Evolutionary conservation across 805 yeast genomes (phyloP).

Genomic region (Pichia exigua): DNA sequence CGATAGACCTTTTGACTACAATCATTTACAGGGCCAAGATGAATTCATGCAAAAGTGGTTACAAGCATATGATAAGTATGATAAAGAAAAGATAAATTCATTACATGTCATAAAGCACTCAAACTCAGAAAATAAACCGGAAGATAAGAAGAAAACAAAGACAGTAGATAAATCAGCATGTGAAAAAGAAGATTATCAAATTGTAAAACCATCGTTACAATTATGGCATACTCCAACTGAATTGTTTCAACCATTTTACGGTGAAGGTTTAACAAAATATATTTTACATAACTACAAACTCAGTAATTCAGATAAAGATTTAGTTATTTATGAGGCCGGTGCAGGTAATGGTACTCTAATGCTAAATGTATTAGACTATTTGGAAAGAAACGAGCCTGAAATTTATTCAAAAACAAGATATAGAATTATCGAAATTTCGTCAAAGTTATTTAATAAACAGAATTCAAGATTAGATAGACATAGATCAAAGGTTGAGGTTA

Average conservation of each 20-base stretch:
- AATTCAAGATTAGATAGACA: conserved; percentile 32
- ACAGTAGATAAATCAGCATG: background rate
- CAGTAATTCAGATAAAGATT: conserved; percentile 60
- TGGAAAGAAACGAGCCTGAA: conserved; percentile 57
- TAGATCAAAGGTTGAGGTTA: conserved; percentile 47
- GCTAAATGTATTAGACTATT: conserved; percentile 62
- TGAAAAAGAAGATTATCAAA: conserved; percentile 4
- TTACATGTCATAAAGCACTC: conserved; percentile 14
- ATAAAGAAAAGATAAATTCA: conserved; percentile 22
- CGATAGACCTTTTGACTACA: conserved; percentile 55
- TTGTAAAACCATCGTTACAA: conserved; percentile 42
- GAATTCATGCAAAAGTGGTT: conserved; percentile 67
- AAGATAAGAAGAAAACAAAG: background rate
- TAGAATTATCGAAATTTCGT: conserved; percentile 64
- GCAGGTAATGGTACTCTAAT: conserved; percentile 87
- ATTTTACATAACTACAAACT: conserved; percentile 62
- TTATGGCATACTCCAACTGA: conserved; percentile 91
- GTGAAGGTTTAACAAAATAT: conserved; percentile 79
- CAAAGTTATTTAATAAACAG: conserved; percentile 54
- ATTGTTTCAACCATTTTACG: conserved; percentile 74
- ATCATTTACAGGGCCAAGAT: conserved; percentile 50
- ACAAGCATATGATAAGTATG: conserved; percentile 48
- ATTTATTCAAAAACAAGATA: conserved; percentile 63
- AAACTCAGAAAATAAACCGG: background rate
- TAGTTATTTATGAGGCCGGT: conserved; percentile 79